Evolutionary conservation across 305 asterid species (phyloP), one percentile per base, ranked within the genome.

Genomic region (Petunia hybrid): DNA sequence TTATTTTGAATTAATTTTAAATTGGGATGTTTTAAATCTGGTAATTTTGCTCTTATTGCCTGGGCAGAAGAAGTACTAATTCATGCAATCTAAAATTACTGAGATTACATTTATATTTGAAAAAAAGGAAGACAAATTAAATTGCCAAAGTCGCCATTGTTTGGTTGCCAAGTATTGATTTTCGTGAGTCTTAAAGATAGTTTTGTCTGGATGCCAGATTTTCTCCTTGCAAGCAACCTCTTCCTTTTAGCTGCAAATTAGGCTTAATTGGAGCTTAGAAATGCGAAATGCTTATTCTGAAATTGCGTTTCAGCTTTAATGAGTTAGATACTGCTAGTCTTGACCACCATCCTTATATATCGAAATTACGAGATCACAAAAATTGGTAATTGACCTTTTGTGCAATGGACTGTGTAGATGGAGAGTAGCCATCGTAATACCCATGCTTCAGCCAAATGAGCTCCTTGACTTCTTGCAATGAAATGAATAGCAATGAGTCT

Each of bases 361-460:
- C 46, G 46, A 73, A 73, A 73, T 51, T 46, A 13, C 63, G 53
- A 35, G 78, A 36, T 73, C 9, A 53, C 36, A 36, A 51, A 62
- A 39, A 4, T 38, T 66, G 53, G 57, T 46, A 55, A 76, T 65
- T 82, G 5, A 31, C 42, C 39, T 64, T n/a, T 76, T 43, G 76
- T 67, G 6, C 68, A 22, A 66, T 66, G 51, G 35, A 57, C 77
- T 67, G 65, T 66, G 82, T 80, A 82, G 85, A 77, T 68, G 85
- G 56, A 53, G 80, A 82, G 81, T 22, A 68, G 59, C 63, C 60
- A 82, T 39, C 59, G 64, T 35, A 8, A 13, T 45, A 67, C 64
- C 56, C 69, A 80, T 79, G 59, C 78, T 14, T 55, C 3, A 4
- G 12, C 53, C 63, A 16, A 69, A 59, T 53, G 77, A 67, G 64